phyloP scores from a whole-genome alignment of 2,329 filamentous ascomycete species.

The Arthrobotrys iridis region DNA sequence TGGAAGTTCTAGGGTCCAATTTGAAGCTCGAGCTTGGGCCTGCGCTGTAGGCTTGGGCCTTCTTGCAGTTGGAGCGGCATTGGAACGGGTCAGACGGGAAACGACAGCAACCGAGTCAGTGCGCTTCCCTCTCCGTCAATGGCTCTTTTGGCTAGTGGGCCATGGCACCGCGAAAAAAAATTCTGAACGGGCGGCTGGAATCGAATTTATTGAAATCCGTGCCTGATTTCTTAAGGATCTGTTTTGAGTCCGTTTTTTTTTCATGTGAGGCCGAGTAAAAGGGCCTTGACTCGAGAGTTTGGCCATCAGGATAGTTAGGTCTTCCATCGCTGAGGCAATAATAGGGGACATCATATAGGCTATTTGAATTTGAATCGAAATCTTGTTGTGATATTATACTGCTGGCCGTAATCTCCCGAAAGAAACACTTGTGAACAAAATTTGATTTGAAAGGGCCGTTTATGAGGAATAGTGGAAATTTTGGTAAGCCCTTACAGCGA shows the following conservation, averaged over 20 bases:
- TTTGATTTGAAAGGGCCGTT: background rate
- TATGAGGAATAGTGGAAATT: slow-evolving; percentile 2
- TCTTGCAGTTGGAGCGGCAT: slow-evolving; percentile 32
- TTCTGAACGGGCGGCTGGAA: background rate
- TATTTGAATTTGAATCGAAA: slow-evolving; percentile 30
- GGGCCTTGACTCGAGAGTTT: background rate
- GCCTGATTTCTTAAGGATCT: background rate
- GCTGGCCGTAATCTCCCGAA: slow-evolving; percentile 27
- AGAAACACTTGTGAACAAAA: background rate
- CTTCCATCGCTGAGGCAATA: slow-evolving; percentile 6
- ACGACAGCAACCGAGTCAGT: slow-evolving; percentile 2
- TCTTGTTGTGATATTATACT: background rate
- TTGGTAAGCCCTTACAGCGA: slow-evolving; percentile 5
- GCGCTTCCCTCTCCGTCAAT: background rate
- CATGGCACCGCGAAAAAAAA: background rate
- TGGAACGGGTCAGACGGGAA: slow-evolving; percentile 14
- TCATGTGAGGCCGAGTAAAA: slow-evolving; percentile 41
- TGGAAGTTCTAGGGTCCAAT: slow-evolving; percentile 19
- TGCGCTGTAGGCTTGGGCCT: slow-evolving; percentile 6
- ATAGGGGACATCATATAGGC: slow-evolving; percentile 18
- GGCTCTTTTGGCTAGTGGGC: background rate
- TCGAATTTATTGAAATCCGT: background rate
- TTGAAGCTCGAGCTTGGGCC: background rate
- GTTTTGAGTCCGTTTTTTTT: background rate
- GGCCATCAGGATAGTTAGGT: background rate